Evolutionary conservation across 768 basidiomycete species (phyloP), one percentile per base, ranked within the genome.

Genomic region (Clitopilus passeckerianus): DNA sequence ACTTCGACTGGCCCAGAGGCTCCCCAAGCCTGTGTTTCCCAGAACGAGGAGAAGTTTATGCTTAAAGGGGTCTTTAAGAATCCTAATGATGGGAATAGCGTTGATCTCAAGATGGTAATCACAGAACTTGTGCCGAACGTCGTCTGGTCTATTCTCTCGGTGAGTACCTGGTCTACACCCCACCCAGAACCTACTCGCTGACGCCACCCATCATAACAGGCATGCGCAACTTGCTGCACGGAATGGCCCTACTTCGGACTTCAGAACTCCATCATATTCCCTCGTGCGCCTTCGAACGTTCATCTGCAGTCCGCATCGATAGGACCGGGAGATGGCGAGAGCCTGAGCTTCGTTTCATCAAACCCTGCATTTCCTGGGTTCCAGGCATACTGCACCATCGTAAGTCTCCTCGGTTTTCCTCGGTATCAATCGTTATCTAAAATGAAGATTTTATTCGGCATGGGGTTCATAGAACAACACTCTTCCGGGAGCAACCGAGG

Each of bases 321-420:
- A 9, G 69, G 67, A 16, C 70, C 76, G 9, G 65, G 69, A 15
- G 71, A 74, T 54, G 78, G 78, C 41, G 76, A 80, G 62, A 76
- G 75, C 4, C 75, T 75, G 33, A 72, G 71, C 44, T 80, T 80
- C 56, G 75, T 78, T 15, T 75, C 77, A 3, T 77, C 75, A n/a
- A 74, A 73, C 54, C 78, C 77, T 52, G 70, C 75, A 1, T 78
- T 77, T 67, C 75, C 78, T 1, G 77, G 77, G 1, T 69, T 72
- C 27, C 77, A 77, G 61, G 64, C 69, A 0, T 78, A 76, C 57
- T 80, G 77, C 57, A 73, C 72, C 12, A 72, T 75, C 67, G 77
- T 77, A 6, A 59, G 67, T 66, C 56, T 50, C 52, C 46, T 35
- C 41, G 18, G 53, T 34, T 0, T 46, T 57, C n/a, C 46, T 53